phyloP scores from a whole-genome alignment of 2,329 filamentous ascomycete genomes.

The Microdochium paspali region DNA sequence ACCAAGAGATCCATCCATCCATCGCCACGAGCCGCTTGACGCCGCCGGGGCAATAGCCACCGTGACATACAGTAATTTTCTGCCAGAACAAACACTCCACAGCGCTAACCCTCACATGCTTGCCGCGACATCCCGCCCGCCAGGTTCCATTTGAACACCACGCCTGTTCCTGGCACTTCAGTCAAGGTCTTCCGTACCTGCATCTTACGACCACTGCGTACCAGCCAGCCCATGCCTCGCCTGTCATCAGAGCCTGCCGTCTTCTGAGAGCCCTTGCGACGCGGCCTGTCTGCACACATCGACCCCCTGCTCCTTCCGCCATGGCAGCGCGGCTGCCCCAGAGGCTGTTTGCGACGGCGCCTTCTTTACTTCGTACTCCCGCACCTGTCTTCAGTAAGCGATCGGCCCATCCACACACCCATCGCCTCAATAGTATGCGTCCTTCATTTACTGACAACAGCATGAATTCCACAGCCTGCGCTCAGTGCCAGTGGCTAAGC shows the following conservation, averaged over 20 bases:
- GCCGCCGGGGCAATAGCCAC: neutral
- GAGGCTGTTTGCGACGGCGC: neutral
- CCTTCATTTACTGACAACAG: neutral
- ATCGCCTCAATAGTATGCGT: neutral
- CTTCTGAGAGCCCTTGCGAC: too few species aligned
- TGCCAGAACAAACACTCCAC: too few species aligned
- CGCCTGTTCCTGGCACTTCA: neutral
- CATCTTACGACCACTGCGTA: neutral
- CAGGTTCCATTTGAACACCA: too few species aligned
- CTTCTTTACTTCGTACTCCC: neutral
- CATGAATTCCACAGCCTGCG: slow-evolving; percentile 3
- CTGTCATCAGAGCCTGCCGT: neutral
- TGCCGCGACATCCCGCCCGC: neutral
- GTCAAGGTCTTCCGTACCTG: neutral
- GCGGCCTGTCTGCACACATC: neutral
- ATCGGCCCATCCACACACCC: neutral
- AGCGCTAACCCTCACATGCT: too few species aligned
- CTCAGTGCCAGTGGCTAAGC: slow-evolving; percentile 6
- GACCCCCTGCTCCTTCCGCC: neutral
- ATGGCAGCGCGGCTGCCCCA: neutral
- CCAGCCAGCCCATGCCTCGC: neutral
- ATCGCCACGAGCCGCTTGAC: neutral
- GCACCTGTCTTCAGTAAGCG: neutral
- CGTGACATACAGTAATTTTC: neutral
- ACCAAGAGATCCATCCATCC: neutral